phyloP scores from a whole-genome alignment of 495 filamentous ascomycete species.

The Podospora pseudopauciseta region DNA sequence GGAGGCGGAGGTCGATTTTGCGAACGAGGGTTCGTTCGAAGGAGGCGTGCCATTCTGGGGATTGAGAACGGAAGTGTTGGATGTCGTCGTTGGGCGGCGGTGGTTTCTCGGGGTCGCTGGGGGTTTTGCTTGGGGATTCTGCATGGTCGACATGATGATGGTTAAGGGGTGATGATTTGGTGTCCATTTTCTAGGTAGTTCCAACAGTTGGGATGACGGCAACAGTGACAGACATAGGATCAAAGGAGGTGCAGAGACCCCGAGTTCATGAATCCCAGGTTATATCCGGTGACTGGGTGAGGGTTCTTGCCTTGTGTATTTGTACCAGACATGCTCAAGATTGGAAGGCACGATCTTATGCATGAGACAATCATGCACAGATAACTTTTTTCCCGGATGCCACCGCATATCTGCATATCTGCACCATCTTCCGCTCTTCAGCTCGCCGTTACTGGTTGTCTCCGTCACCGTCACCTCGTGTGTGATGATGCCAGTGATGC shows the following conservation, averaged over 20 bases:
- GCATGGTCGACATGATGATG: not conserved
- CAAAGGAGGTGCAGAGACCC: too few species aligned
- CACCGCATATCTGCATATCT: not conserved
- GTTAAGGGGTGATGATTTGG: not conserved
- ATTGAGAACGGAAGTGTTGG: conserved; percentile 25
- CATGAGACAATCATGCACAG: not conserved
- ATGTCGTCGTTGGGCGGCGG: not conserved
- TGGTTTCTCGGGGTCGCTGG: not conserved
- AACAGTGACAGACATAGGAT: too few species aligned
- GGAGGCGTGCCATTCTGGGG: conserved; percentile 25
- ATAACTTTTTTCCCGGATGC: not conserved
- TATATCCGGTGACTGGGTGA: too few species aligned
- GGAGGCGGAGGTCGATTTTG: conserved; percentile 42
- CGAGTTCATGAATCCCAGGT: too few species aligned
- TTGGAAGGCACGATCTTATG: not conserved
- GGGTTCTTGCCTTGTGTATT: too few species aligned
- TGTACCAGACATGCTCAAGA: not conserved
- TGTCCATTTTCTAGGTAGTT: not conserved
- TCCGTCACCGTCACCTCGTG: not conserved
- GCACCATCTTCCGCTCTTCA: conserved; percentile 6
- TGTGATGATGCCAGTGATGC: conserved; percentile 7
- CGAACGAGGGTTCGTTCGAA: conserved; percentile 30
- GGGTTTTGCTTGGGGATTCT: not conserved
- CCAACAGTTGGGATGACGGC: not conserved
- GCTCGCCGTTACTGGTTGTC: not conserved